phyloP scores from a whole-genome alignment of 257 asterid genomes.

The Datura wrightii region DNA sequence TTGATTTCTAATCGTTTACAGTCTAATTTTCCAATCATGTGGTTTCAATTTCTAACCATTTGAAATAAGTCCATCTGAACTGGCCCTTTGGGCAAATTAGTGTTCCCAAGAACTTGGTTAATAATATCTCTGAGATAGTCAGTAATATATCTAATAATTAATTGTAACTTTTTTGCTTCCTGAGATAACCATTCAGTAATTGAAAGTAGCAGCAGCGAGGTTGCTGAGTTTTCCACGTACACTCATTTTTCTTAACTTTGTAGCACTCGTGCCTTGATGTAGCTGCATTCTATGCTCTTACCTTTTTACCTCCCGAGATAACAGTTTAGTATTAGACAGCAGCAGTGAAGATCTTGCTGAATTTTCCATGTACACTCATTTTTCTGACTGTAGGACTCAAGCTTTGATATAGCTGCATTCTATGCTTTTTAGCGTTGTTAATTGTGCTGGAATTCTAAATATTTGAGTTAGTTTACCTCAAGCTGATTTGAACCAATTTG shows the following conservation, averaged over 20 bases:
- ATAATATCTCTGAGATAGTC: background rate
- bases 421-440: background rate
- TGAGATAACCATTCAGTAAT: background rate
- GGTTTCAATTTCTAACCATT: background rate
- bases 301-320: background rate
- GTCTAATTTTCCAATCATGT: background rate
- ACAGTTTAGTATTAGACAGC: background rate
- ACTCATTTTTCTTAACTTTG: background rate
- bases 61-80: background rate
- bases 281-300: background rate
- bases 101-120: background rate
- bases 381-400: background rate
- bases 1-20: background rate
- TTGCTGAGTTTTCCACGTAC: background rate
- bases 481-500: background rate
- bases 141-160: background rate
- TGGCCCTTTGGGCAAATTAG: background rate
- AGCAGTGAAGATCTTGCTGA: background rate
- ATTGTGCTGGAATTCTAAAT: conserved; percentile 21
- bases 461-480: background rate
- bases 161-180: background rate
- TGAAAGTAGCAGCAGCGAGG: background rate
- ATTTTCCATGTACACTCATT: background rate
- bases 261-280: background rate
- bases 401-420: background rate